Conservation (phyloP, 2,329 filamentous ascomycete genomes). For the Neonectria magnoliae region DNA sequence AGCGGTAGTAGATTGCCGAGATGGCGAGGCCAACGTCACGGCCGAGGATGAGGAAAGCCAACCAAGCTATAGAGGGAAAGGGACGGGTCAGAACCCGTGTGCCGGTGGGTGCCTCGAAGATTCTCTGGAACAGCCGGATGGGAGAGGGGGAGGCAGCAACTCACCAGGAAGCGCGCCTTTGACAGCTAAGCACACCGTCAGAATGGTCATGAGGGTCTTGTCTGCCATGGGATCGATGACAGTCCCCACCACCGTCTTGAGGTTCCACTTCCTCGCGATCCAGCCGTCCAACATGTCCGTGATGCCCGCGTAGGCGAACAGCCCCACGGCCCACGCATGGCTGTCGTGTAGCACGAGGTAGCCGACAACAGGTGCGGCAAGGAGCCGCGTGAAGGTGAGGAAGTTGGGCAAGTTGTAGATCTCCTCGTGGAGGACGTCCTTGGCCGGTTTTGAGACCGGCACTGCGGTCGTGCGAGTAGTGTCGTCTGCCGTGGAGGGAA, state of each 20-base stretch:
- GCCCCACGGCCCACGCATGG: slow-evolving; percentile 78
- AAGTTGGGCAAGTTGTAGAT: slow-evolving; percentile 98
- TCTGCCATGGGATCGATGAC: slow-evolving; percentile 98
- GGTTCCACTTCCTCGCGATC: slow-evolving; percentile 87
- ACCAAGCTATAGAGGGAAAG: slow-evolving; percentile 68
- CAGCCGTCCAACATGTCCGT: slow-evolving; percentile 94
- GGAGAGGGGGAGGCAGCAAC: slow-evolving; percentile 42
- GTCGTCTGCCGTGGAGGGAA: background rate
- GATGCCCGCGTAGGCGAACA: slow-evolving; percentile 93
- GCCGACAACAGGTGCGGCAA: slow-evolving; percentile 85
- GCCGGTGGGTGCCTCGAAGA: background rate
- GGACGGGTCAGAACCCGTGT: background rate
- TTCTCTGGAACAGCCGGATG: background rate
- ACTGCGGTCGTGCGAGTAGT: slow-evolving; percentile 8
- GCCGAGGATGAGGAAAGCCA: slow-evolving; percentile 90
- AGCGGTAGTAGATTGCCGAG: slow-evolving; percentile 93
- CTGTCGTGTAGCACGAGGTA: slow-evolving; percentile 89
- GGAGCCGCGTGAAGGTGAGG: slow-evolving; percentile 85
- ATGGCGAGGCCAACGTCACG: slow-evolving; percentile 85
- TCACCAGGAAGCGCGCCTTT: slow-evolving; percentile 83
- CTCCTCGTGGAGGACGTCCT: slow-evolving; percentile 70
- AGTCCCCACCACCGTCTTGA: slow-evolving; percentile 93
- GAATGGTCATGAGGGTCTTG: slow-evolving; percentile 93
- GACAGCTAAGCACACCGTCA: slow-evolving; percentile 84
- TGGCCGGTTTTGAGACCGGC: slow-evolving; percentile 1